Percentiles rank a stretch among this genome's conserved stretches.
Conservation (phyloP, 1,139 yeast species). For the Pneumocystis canis region DNA sequence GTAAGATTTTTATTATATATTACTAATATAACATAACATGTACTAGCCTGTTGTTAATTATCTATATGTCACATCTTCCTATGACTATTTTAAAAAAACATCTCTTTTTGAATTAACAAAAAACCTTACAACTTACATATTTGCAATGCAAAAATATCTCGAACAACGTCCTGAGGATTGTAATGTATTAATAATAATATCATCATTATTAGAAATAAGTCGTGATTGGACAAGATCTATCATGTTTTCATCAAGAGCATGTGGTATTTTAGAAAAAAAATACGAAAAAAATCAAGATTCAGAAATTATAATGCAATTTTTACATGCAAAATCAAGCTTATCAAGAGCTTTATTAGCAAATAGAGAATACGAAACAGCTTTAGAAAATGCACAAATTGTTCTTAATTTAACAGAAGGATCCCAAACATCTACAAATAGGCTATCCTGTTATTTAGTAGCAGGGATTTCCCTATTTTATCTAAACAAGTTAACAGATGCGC, state of each 20-base stretch:
- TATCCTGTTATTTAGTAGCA: constrained; percentile 31
- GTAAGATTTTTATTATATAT: neutral
- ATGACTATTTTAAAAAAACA: neutral
- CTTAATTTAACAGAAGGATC: constrained; percentile 29
- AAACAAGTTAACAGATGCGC: constrained; percentile 46
- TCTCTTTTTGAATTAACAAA: neutral
- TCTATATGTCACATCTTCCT: neutral
- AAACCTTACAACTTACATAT: constrained; percentile 29
- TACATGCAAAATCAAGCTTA: constrained; percentile 48
- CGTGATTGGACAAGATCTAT: constrained; percentile 43
- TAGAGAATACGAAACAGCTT: constrained; percentile 31
- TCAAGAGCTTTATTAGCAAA: constrained; percentile 57
- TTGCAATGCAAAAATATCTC: constrained; percentile 59
- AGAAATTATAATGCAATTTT: constrained; percentile 35
- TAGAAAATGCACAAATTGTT: constrained; percentile 23
- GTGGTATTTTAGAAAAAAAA: constrained; percentile 38
- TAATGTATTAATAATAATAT: constrained; percentile 34
- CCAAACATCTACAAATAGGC: constrained; percentile 15
- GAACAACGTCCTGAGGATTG: constrained; percentile 54
- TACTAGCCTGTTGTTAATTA: neutral
- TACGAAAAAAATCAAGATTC: constrained; percentile 47
- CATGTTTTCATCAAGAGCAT: constrained; percentile 34
- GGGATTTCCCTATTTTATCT: constrained; percentile 35
- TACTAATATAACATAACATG: neutral
- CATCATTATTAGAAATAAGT: constrained; percentile 46